Conservation (phyloP, 2,329 filamentous ascomycete species). For the Didymella pomorum region DNA sequence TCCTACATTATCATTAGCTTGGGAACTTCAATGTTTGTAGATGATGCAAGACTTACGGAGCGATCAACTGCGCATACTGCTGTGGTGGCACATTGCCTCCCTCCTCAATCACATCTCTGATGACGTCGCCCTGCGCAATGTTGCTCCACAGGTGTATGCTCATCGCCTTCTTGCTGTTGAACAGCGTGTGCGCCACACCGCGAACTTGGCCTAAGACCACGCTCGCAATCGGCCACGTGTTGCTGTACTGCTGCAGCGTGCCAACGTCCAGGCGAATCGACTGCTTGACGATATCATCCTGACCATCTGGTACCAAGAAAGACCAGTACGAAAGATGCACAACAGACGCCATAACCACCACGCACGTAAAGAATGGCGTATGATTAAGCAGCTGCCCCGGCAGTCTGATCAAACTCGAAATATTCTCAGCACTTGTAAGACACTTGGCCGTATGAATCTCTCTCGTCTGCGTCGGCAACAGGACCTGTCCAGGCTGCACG, state of each 20-base stretch:
- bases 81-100: conserved; percentile 43
- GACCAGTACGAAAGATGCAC: conserved; percentile 73
- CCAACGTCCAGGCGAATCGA: conserved; percentile 81
- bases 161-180: conserved; percentile 54
- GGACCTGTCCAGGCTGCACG: conserved; percentile 63
- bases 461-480: conserved; percentile 61
- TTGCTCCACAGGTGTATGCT: conserved; percentile 51
- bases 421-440: conserved; percentile 77
- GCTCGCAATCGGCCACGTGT: conserved; percentile 76
- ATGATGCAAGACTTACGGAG: conserved; percentile 40
- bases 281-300: conserved; percentile 74
- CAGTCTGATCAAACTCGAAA: conserved; percentile 77
- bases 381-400: conserved; percentile 76
- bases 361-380: conserved; percentile 58
- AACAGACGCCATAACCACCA: conserved; percentile 51
- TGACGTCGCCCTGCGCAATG: conserved; percentile 46
- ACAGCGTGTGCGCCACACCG: conserved; percentile 79
- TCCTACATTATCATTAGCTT: conserved; percentile 25
- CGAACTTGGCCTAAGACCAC: conserved; percentile 77
- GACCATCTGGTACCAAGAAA: conserved; percentile 57
- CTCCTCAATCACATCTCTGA: conserved; percentile 46
- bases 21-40: neutral
- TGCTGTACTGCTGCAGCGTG: conserved; percentile 71
- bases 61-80: conserved; percentile 47
- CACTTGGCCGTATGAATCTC: conserved; percentile 80